Evolutionary conservation across 2,329 filamentous ascomycete species (phyloP), one percentile per base, ranked within the genome.

Genomic region (Trichophyton benhamiae): DNA sequence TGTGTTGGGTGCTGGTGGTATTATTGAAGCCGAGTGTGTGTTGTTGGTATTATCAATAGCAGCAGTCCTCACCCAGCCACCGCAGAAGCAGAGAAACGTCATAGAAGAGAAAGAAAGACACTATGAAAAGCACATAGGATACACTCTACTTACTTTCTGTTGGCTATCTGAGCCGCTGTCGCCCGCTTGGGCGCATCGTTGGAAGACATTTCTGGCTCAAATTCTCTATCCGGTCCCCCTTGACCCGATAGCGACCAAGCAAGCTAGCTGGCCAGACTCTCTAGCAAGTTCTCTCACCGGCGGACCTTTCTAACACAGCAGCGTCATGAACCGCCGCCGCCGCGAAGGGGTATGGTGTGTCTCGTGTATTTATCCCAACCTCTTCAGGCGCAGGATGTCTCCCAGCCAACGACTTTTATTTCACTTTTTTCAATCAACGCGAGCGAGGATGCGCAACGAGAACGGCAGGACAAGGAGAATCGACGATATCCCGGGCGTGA

Each of bases 161-260:
- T 72, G 36, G 80, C 80, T 71, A 82, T 58, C 71, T 82, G 80
- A 44, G 80, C 79, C 44, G 80, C 80, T 30, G 79, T 82, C 38
- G 80, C 80, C 70, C 75, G 76, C 66, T 77, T 74, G 27, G 77
- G 76, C 66, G 74, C 72, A 1, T 81, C 79, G 55, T 74, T 74
- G 36, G 72, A 73, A 58, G 72, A 71, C 73, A 75, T 74, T 11
- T 70, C 70, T 63, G 72, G 72, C 25, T 67, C 66, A 60, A 70
- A 66, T 9, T 64, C 64, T 2, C 65, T 63, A 22, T 72, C 72
- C 60, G 72, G 75, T 25, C 66, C 66, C 61, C 72, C 69, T 59
- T 55, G 52, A 55, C 27, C 13, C 33, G 3, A 13, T 30, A 38
- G 33, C 8, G 33, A 13, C 27, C 27, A 30, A 36, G 33, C 33